Base-by-base conservation (phyloP, 768 basidiomycete species). In the Rhizopogon vesiculosus region DNA sequence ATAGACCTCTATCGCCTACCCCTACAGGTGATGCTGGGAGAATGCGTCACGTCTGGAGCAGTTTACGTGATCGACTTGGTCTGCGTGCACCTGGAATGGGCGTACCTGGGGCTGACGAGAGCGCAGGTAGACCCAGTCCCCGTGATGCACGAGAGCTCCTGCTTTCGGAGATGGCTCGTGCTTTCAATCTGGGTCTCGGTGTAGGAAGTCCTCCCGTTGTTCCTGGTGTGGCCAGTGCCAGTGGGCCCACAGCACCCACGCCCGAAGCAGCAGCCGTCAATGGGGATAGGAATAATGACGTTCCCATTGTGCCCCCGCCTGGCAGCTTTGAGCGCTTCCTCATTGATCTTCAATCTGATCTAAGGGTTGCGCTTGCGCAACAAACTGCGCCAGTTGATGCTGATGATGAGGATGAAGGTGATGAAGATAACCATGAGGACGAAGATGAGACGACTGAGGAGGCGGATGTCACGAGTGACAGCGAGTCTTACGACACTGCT, bases 301-400 rank as follows among this genome's bases (percentile, higher is more conserved):
- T 49, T 38, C 48, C 48, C 8, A 13, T 65, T 0, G 58, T 69
- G 12, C 78, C 80, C 7, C 70, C 76, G 0, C 87, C 87, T 62
- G 86, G 85, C 56, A 86, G 84, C 62, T 93, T 93, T 62, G 90
- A 92, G 64, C 78, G 87, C 29, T 93, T 93, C 74, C 71, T 93
- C 60, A 72, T 89, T 44, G 89, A 92, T 69, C 64, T 92, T 52
- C 91, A 92, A 68, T 72, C 78, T 16, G 91, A 92, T 67, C 71
- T 93, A 53, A 73, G 91, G 54, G 69, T 74, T 6, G 85, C 86
- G 8, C 67, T 93, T 57, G 79, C 78, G 25, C 79, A 75, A 46
- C 66, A 66, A 3, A 60, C 60, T 44, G 60, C 59, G 45, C 51
- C 61, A 16, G 52, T 44, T 31, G 44, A 38, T 42, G 15, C 49